phyloP scores from a whole-genome alignment of 192 early-diverging fungal genomes.

The Martensiomyces pterosporus region DNA sequence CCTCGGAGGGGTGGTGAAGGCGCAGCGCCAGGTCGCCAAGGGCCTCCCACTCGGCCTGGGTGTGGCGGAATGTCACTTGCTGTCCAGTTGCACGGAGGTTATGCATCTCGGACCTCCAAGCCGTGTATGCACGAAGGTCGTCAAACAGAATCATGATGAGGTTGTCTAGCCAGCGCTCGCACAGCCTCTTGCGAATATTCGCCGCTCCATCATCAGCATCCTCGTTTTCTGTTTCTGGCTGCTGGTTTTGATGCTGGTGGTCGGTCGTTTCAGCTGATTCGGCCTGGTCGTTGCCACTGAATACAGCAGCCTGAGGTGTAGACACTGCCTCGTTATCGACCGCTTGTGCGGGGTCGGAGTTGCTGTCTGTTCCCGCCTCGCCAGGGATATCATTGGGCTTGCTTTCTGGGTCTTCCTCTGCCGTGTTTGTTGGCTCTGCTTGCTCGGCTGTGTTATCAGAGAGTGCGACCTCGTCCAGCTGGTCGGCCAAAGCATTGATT shows the following conservation, averaged over 20 bases:
- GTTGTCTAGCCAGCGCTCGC: slow-evolving; percentile 99
- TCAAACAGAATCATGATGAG: slow-evolving; percentile 99
- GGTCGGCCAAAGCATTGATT: slow-evolving; percentile 31
- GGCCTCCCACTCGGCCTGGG: slow-evolving; percentile 97
- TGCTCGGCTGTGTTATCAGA: slow-evolving; percentile 25
- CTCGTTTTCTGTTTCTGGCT: slow-evolving; percentile 8
- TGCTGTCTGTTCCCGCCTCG: too few relatives aligned
- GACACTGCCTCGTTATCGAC: slow-evolving; percentile 19
- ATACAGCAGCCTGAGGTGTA: slow-evolving; percentile 2
- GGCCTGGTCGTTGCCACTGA: not conserved
- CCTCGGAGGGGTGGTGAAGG: slow-evolving; percentile 83
- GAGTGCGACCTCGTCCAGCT: slow-evolving; percentile 52
- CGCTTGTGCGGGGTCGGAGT: too few relatives aligned
- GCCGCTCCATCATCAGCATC: slow-evolving; percentile 1
- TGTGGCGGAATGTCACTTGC: slow-evolving; percentile 82
- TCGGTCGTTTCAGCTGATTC: slow-evolving; percentile 13
- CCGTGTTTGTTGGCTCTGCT: slow-evolving; percentile 12
- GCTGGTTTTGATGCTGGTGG: slow-evolving; percentile 5
- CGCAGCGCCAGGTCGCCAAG: slow-evolving; percentile 89
- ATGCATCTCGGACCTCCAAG: slow-evolving; percentile 83
- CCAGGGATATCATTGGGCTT: not conserved
- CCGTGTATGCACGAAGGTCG: slow-evolving; percentile 91
- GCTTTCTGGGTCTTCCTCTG: slow-evolving; percentile 45
- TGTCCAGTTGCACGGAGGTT: slow-evolving; percentile 45
- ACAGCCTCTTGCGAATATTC: slow-evolving; percentile 79